Percentiles rank a stretch among this genome's conserved stretches.
phyloP scores from a whole-genome alignment of 2,329 filamentous ascomycete species.

The Aspergillus novoparasiticus region DNA sequence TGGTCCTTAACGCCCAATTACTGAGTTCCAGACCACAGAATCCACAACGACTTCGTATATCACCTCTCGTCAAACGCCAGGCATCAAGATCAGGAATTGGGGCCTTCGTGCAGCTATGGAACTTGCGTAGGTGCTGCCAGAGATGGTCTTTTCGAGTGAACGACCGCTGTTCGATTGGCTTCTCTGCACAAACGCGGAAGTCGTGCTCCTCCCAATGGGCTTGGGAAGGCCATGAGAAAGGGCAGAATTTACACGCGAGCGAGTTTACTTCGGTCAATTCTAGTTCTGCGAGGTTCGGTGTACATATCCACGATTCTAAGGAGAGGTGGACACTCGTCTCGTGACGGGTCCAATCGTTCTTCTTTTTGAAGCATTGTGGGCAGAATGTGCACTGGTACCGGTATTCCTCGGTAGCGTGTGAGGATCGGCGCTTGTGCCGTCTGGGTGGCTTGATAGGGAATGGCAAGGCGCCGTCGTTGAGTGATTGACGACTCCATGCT shows the following conservation, averaged over 20 bases:
- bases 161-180: conserved; percentile 53
- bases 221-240: conserved; percentile 43
- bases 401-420: conserved; percentile 10
- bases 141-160: conserved; percentile 62
- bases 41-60: conserved; percentile 57
- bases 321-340: conserved; percentile 54
- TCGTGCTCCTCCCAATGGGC: conserved; percentile 57
- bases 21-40: conserved; percentile 54
- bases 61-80: conserved; percentile 57
- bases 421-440: neutral
- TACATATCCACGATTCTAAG: conserved; percentile 47
- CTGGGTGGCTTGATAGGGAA: conserved; percentile 19
- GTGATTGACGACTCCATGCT: conserved; percentile 37
- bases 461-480: conserved; percentile 20
- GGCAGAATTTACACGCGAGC: conserved; percentile 52
- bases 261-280: neutral
- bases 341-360: conserved; percentile 55
- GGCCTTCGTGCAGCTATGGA: conserved; percentile 54
- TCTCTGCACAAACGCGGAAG: conserved; percentile 55
- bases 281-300: conserved; percentile 24
- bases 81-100: conserved; percentile 54
- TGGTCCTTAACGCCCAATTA: conserved; percentile 54
- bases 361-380: conserved; percentile 50
- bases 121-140: conserved; percentile 59
- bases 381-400: conserved; percentile 54